Conservation (phyloP, 2,329 filamentous ascomycete species). For the Beauveria medogensis region DNA sequence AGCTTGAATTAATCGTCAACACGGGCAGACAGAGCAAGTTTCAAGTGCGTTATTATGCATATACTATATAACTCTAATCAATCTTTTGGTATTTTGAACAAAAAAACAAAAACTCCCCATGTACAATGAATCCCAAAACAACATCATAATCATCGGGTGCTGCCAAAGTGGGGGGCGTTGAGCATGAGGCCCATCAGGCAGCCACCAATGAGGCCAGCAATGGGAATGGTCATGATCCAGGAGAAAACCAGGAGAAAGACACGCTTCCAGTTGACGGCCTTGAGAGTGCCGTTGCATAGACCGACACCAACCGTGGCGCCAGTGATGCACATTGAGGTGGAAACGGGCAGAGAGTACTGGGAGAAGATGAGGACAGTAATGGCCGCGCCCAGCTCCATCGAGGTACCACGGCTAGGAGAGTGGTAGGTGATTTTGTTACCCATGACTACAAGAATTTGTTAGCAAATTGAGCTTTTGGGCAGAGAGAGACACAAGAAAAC, state of each 20-base stretch:
- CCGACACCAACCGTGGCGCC: constrained; percentile 72
- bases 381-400: constrained; percentile 74
- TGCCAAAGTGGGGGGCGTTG: constrained; percentile 31
- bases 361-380: constrained; percentile 71
- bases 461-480: constrained; percentile 16
- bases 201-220: constrained; percentile 34
- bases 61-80: constrained; percentile 4
- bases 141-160: background rate
- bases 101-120: constrained; percentile 1
- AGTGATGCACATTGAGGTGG: constrained; percentile 73
- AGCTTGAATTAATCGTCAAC: background rate
- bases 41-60: background rate
- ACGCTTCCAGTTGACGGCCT: constrained; percentile 69
- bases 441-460: constrained; percentile 49
- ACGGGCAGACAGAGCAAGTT: background rate
- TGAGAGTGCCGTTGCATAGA: constrained; percentile 64
- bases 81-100: constrained; percentile 4
- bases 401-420: constrained; percentile 47
- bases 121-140: background rate
- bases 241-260: constrained; percentile 58
- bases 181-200: constrained; percentile 32
- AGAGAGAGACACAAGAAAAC: background rate
- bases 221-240: constrained; percentile 44
- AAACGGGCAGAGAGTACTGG: constrained; percentile 67
- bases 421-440: constrained; percentile 74